phyloP scores from a whole-genome alignment of 1,284 basidiomycete genomes.

The Apiotrichum brassicae region DNA sequence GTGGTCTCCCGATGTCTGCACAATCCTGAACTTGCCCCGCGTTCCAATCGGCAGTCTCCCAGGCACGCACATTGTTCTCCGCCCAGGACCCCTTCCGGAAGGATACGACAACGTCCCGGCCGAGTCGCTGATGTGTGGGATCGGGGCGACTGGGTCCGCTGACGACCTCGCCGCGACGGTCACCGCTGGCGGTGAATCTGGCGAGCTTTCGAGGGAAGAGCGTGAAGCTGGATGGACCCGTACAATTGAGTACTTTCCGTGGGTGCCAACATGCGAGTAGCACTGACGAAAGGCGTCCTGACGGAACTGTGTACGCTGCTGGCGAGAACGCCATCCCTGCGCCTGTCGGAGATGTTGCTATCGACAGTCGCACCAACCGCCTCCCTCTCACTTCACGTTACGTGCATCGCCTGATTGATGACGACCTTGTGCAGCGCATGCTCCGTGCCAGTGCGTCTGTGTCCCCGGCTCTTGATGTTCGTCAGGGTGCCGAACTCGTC shows the following conservation, averaged over 20 bases:
- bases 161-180: slow-evolving; percentile 1
- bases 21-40: slow-evolving; percentile 4
- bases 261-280: not conserved
- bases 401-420: slow-evolving; percentile 4
- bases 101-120: slow-evolving; percentile 4
- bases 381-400: slow-evolving; percentile 6
- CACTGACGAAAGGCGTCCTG: slow-evolving; percentile 4
- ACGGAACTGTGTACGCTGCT: slow-evolving; percentile 9
- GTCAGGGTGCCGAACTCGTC: slow-evolving; percentile 8
- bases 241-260: slow-evolving; percentile 15
- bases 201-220: slow-evolving; percentile 2
- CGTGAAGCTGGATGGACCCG: slow-evolving; percentile 8
- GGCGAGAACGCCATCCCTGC: slow-evolving; percentile 13
- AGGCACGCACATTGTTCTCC: slow-evolving; percentile 7
- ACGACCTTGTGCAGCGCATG: slow-evolving; percentile 10
- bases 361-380: slow-evolving; percentile 7
- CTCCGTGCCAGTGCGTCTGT: slow-evolving; percentile 6
- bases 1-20: slow-evolving; percentile 11
- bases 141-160: not conserved
- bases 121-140: slow-evolving; percentile 10
- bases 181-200: not conserved
- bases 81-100: not conserved
- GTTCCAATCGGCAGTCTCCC: slow-evolving; percentile 9
- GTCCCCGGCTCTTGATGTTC: slow-evolving; percentile 4
- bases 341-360: slow-evolving; percentile 1